Conservation (phyloP, 306 rosid species). For the Quercus aquifolioides region DNA sequence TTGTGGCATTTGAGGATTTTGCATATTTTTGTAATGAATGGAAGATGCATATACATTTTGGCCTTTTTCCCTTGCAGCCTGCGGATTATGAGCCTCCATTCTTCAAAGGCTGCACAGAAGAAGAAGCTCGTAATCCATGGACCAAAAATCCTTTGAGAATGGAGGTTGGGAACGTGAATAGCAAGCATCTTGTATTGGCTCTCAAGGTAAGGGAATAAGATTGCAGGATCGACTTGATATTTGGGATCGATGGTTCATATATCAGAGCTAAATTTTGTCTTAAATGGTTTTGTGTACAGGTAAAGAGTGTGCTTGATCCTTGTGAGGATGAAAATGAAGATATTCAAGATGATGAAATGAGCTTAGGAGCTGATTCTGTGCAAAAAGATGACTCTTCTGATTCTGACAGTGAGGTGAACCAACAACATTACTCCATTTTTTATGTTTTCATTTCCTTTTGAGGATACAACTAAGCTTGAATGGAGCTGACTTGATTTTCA, state of each 20-base stretch:
- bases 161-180: conserved; percentile 96
- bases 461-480: neutral
- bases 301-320: conserved; percentile 60
- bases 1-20: neutral
- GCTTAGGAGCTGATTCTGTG: conserved; percentile 47
- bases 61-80: conserved; percentile 61
- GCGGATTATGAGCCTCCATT: conserved; percentile 94
- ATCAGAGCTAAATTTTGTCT: neutral
- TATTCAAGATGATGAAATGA: conserved; percentile 41
- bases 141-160: conserved; percentile 77
- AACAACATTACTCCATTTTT: neutral
- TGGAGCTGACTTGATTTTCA: neutral
- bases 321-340: conserved; percentile 62
- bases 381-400: conserved; percentile 38
- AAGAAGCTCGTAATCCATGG: conserved; percentile 76
- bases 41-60: neutral
- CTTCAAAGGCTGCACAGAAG: conserved; percentile 78
- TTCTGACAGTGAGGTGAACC: conserved; percentile 52
- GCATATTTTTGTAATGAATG: neutral
- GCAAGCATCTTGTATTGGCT: conserved; percentile 91
- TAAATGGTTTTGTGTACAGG: conserved; percentile 23
- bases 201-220: conserved; percentile 61
- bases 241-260: conserved; percentile 3
- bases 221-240: neutral
- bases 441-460: neutral